These are phyloP conservation scores for Ceratocystiopsis brevicomis DNA, from an alignment of 2,329 filamentous ascomycete genomes.

Conservation along the genomic window DNA sequence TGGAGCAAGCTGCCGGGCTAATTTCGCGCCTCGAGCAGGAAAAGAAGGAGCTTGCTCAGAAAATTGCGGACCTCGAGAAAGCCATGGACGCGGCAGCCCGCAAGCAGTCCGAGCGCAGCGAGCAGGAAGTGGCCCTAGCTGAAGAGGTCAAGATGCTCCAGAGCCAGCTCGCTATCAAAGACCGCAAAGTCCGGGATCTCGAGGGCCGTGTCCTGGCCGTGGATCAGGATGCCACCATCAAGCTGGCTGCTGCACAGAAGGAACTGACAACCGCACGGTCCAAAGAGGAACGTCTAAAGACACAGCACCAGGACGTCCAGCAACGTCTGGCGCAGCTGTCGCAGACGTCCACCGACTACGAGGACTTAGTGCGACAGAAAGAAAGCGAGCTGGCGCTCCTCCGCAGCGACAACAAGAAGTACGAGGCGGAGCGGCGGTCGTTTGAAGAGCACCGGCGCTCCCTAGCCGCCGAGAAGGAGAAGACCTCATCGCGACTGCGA, in stretches of 20 bases:
- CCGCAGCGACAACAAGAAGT: conserved; percentile 65
- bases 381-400: conserved; percentile 82
- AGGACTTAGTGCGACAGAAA: conserved; percentile 81
- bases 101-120: conserved; percentile 52
- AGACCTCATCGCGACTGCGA: conserved; percentile 53
- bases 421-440: conserved; percentile 58
- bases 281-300: conserved; percentile 55
- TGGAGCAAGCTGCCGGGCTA: conserved; percentile 79
- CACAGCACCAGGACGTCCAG: conserved; percentile 67
- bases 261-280: conserved; percentile 57
- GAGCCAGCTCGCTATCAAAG: conserved; percentile 75
- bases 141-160: conserved; percentile 83
- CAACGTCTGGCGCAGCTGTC: conserved; percentile 75
- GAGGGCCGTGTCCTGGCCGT: conserved; percentile 67
- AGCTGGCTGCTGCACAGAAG: conserved; percentile 58
- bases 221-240: conserved; percentile 78
- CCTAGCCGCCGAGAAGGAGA: conserved; percentile 59
- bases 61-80: conserved; percentile 48
- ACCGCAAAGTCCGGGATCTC: conserved; percentile 73
- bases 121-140: conserved; percentile 55
- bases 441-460: conserved; percentile 63
- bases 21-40: conserved; percentile 75
- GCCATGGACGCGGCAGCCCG: conserved; percentile 53
- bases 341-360: conserved; percentile 82
- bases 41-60: conserved; percentile 53